Evolutionary conservation across 345 rosid genomes (phyloP).

Genomic region (Brassica cretica): DNA sequence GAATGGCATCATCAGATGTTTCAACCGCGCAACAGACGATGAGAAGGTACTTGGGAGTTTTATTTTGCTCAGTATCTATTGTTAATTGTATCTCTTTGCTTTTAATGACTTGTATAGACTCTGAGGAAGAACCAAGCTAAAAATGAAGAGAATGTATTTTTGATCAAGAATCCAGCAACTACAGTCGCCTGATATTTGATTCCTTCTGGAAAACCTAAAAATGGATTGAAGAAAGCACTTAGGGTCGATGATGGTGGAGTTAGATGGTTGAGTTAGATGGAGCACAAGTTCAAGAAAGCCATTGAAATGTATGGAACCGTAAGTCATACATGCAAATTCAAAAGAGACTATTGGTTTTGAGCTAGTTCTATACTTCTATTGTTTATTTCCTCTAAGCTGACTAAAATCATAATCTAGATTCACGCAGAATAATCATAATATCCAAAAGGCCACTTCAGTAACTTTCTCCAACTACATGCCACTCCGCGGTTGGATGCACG

Average conservation of each 20-base stretch:
- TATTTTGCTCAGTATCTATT: background rate
- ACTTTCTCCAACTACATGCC: too few relatives aligned
- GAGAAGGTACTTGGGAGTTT: slow-evolving; percentile 35
- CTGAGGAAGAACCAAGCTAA: background rate
- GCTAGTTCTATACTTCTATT: too few relatives aligned
- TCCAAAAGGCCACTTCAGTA: too few relatives aligned
- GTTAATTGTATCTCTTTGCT: background rate
- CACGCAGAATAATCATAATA: too few relatives aligned
- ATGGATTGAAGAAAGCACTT: background rate
- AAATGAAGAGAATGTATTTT: background rate
- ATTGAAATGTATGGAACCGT: background rate
- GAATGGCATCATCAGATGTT: slow-evolving; percentile 37
- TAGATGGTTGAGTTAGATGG: background rate
- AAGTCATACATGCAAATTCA: background rate
- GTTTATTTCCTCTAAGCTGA: too few relatives aligned
- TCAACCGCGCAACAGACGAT: slow-evolving; percentile 36
- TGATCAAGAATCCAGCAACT: background rate
- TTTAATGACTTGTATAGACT: slow-evolving; percentile 39
- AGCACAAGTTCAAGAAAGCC: background rate
- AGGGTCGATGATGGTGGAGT: background rate
- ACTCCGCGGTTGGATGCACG: too few relatives aligned
- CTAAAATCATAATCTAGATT: too few relatives aligned
- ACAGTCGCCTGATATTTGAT: background rate
- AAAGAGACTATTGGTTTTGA: background rate
- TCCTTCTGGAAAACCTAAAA: background rate